These are phyloP conservation scores for Bretschneidera sinensis DNA, from an alignment of 345 rosid genomes.

Conservation along the genomic window DNA sequence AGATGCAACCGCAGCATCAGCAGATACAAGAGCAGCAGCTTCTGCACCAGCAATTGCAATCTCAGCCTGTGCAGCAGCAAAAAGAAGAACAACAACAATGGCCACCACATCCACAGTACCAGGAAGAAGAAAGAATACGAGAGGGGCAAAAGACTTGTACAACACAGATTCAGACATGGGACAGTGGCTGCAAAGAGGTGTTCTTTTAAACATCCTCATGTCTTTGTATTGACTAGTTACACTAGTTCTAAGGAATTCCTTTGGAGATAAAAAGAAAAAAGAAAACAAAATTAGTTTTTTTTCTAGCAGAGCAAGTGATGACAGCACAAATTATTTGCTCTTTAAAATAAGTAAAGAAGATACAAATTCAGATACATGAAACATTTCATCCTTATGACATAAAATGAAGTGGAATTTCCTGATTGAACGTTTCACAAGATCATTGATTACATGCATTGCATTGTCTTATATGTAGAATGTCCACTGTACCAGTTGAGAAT, in stretches of 20 bases:
- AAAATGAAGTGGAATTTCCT: too few relatives aligned
- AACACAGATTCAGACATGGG: constrained; percentile 23
- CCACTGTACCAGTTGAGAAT: too few relatives aligned
- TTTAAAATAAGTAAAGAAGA: neutral
- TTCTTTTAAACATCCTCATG: neutral
- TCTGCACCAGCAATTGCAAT: neutral
- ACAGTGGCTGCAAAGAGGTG: constrained; percentile 26
- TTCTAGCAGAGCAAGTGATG: neutral
- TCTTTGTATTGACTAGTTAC: neutral
- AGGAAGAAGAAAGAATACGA: constrained; percentile 24
- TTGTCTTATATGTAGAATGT: too few relatives aligned
- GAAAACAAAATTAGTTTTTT: too few relatives aligned
- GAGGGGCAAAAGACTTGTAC: constrained; percentile 22
- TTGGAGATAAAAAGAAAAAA: neutral
- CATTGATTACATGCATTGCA: too few relatives aligned
- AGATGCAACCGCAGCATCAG: constrained; percentile 12
- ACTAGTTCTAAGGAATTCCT: neutral
- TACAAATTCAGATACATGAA: too few relatives aligned
- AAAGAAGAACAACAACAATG: constrained; percentile 17
- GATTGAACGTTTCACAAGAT: too few relatives aligned
- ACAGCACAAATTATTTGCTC: neutral
- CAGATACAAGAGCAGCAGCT: neutral
- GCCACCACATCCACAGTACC: constrained; percentile 14
- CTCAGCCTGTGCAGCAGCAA: neutral
- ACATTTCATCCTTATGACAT: too few relatives aligned